Evolutionary conservation across 257 asterid species (phyloP), one percentile per base, ranked within the genome.

Genomic region (Solanum acaule): DNA sequence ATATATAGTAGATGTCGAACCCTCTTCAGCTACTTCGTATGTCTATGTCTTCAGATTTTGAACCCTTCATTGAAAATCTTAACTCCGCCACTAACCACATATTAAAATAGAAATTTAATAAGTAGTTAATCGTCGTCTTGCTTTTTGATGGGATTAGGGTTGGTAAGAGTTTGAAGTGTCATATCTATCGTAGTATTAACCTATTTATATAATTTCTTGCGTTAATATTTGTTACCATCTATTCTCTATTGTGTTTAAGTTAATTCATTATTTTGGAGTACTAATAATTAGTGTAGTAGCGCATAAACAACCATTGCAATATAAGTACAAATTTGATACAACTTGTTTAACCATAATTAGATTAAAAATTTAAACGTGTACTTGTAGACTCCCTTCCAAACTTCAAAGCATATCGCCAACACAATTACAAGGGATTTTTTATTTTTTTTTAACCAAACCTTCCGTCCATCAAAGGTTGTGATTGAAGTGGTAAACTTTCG

Each of bases 121-220:
- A 0, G 6, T 29, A 14, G 9, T 29, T 7, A 15, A 27, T 0
- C 4, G 0, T 70, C 0, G 9, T 16, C 18, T 29, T 8, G 10
- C 18, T 14, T 68, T 25, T 68, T 5, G 11, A 13, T 10, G 15
- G 29, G 8, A n/a, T 63, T 65, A 25, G 6, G 1, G 4, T 25
- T 63, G 16, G 3, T 70, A 18, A 29, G 23, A 14, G 1, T 70
- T 14, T 70, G 11, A 4, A 29, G 23, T 14, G 3, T 14, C 23
- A 15, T 6, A 9, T 29, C 2, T 68, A 4, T 68, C 10, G 4
- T 14, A 70, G 10, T 63, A 63, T 63, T n/a, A n/a, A 5, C 67
- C 25, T 59, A 59, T 59, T 20, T 22, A 20, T 67, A 31, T 67
- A 25, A 13, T n/a, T 10, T 63, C 33, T 25, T n/a, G 4, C 13